Base-by-base conservation (phyloP, 495 filamentous ascomycete genomes). In the Entonaema liquescens region DNA sequence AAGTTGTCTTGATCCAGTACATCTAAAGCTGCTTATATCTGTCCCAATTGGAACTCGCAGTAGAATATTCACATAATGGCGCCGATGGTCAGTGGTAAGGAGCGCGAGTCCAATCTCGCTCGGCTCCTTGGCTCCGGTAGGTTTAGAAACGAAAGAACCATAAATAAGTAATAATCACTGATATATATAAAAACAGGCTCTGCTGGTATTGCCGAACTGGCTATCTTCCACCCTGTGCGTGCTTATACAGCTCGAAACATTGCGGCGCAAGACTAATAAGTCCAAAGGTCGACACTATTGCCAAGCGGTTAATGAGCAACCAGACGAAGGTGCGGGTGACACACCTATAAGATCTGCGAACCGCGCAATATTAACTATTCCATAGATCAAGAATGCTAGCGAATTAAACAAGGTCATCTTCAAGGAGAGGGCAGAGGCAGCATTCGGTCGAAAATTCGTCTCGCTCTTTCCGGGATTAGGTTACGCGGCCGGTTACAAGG, bases 241-340 rank as follows among this genome's bases (percentile, higher is more conserved):
- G 56, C 50, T 56, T 68, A 66, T 65, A 73, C 56, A 17, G 57
- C 36, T 57, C 50, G 56, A 68, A 58, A 65, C 57, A 47, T 59
- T 70, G 61, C 61, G 62, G 62, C 67, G 62, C 44, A 58, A 74
- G 55, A 74, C 79, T 79, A 63, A 78, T 62, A 54, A 42, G 36
- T 73, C 71, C 52, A 74, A 77, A 95, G 93, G 93, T 99, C 80
- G 95, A 99, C 80, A 99, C 95, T 44, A 97, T 93, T 64, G 94
- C 95, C 53, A 99, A 99, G 85, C 92, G 95, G 52, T 89, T 99
- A 82, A 99, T 99, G 95, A 97, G 93, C 89, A 98, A 99, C 80
- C 91, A 97, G 76, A 87, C 87, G 72, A 89, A 85, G 81, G 92
- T 93, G 74, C 78, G 81, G 62, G 62, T 44, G 38, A 49, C 29